Base-by-base conservation (phyloP, 805 yeast genomes). In the Spencermartinsiella europaea region DNA sequence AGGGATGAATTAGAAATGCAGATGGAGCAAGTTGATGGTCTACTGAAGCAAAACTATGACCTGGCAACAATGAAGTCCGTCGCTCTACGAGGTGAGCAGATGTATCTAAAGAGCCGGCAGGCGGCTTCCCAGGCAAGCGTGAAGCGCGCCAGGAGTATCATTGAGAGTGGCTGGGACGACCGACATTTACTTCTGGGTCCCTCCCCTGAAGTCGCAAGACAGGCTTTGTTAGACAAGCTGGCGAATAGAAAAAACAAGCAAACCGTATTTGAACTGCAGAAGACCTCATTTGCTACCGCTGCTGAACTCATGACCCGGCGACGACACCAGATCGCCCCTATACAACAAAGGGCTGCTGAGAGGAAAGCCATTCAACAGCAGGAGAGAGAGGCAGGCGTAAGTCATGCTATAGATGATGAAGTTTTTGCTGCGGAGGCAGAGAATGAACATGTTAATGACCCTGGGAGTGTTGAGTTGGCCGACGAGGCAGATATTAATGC, bases 231-330 rank as follows among this genome's bases (percentile, higher is more conserved):
- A 53, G 85, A 79, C 3, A 80, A 80, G 57, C 69, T 93, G 50
- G 78, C 79, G 49, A 76, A 85, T 55, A 74, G 96, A 61, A 64
- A 71, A 37, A 71, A 79, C 42, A 83, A 86, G 58, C 98, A 93
- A 62, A 93, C 99, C 0, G 97, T 93, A 2, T 93, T 93, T 63
- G 99, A 93, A 65, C 84, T 89, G 65, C 77, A 81, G 50, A 79
- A 81, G 58, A 49, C 51, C 21, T 45, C 49, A 14, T 57, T 56
- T 15, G 64, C 63, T 2, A 58, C 63, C 2, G 72, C 88, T 61
- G 83, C 85, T 34, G 83, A 82, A 45, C 73, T 93, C 61, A 93
- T 93, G 99, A 75, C 81, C 52, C 79, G 80, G 50, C 74, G 98
- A 71, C 75, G 99, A 63, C 75, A 74, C 49, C 96, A 90, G 63